Conservation (phyloP, 1,284 basidiomycete genomes). For the Moniliophthora roreri region DNA sequence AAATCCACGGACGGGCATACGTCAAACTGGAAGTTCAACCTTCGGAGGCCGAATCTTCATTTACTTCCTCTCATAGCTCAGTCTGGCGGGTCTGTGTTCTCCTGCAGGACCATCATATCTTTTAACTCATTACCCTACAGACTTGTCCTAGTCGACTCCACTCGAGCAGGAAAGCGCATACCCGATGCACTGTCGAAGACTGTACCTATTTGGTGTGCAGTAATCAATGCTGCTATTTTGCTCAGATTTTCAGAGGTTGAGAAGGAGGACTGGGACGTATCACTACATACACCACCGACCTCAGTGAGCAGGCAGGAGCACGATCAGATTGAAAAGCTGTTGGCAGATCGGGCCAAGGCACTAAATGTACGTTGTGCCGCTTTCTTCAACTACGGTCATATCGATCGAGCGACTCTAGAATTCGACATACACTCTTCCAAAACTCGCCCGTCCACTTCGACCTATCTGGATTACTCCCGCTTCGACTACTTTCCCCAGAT, state of each 20-base stretch:
- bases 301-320: constrained; percentile 73
- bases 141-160: constrained; percentile 89
- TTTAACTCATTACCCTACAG: constrained; percentile 36
- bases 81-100: constrained; percentile 55
- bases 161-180: constrained; percentile 89
- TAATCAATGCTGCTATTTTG: constrained; percentile 76
- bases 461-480: constrained; percentile 72
- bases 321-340: constrained; percentile 60
- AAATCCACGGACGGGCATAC: constrained; percentile 97
- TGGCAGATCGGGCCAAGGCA: constrained; percentile 66
- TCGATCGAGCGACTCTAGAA: constrained; percentile 38
- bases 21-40: constrained; percentile 84
- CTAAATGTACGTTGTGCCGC: constrained; percentile 46
- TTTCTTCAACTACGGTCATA: neutral
- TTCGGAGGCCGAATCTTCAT: constrained; percentile 85
- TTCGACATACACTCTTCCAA: constrained; percentile 52
- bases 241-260: constrained; percentile 27
- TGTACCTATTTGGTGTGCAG: constrained; percentile 93
- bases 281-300: constrained; percentile 66
- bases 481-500: constrained; percentile 41
- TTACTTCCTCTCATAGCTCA: constrained; percentile 62
- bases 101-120: neutral
- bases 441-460: constrained; percentile 51
- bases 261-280: constrained; percentile 45
- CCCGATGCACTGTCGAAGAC: constrained; percentile 96